Evolutionary conservation across 495 filamentous ascomycete genomes (phyloP).

Genomic region (Neurospora sp.): DNA sequence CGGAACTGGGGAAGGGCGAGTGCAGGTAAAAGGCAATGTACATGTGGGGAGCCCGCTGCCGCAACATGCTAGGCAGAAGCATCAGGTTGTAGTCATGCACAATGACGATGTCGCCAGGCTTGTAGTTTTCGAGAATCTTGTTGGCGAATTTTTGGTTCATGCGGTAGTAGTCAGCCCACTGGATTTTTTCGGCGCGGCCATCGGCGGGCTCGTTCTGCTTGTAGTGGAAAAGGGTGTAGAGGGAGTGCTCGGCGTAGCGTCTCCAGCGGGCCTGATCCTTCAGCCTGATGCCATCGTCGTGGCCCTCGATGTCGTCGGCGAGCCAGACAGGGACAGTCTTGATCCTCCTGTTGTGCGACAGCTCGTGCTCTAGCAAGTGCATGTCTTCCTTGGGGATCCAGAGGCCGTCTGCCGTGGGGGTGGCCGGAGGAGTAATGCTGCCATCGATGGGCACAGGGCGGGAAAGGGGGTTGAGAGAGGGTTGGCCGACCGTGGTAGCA

Average conservation of each 20-base stretch:
- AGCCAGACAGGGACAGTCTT: constrained; percentile 80
- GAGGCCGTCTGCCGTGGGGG: constrained; percentile 52
- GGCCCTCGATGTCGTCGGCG: constrained; percentile 54
- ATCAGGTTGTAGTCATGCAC: constrained; percentile 90
- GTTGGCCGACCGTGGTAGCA: constrained; percentile 28
- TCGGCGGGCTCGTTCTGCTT: constrained; percentile 82
- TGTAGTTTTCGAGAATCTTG: constrained; percentile 73
- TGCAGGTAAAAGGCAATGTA: constrained; percentile 90
- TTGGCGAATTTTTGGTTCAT: constrained; percentile 85
- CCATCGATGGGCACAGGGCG: constrained; percentile 63
- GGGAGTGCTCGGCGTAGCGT: constrained; percentile 75
- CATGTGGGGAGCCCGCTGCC: constrained; percentile 70
- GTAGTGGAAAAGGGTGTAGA: constrained; percentile 89
- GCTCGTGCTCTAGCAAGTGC: constrained; percentile 53
- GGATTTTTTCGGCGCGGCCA: constrained; percentile 64
- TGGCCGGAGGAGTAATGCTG: constrained; percentile 38
- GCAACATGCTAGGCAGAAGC: constrained; percentile 72
- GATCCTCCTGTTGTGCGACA: constrained; percentile 52
- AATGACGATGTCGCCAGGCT: constrained; percentile 80
- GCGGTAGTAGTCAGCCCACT: constrained; percentile 82
- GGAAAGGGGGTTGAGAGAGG: constrained; percentile 48
- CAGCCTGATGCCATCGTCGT: constrained; percentile 52
- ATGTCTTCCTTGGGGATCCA: constrained; percentile 56
- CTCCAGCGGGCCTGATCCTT: constrained; percentile 76
- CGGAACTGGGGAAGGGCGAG: constrained; percentile 86